A percentile compares a stretch with the other conserved stretches of the same genome.
phyloP scores from a whole-genome alignment of 2,329 filamentous ascomycete species.

The Lasiodiplodia hormozganensis region DNA sequence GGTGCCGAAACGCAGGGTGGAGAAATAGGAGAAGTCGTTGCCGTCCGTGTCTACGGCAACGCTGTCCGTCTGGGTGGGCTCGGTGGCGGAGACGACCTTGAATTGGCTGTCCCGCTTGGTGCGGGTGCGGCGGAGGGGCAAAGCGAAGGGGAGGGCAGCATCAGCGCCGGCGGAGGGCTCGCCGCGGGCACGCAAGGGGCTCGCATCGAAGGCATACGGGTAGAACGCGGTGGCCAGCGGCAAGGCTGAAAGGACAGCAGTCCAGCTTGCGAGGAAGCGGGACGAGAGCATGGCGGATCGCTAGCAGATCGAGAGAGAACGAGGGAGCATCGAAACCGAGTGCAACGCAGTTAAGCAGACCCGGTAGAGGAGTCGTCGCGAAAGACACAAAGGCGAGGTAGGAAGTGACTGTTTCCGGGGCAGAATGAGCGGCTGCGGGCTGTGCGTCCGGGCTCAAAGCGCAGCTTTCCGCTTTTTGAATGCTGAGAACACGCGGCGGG shows the following conservation, averaged over 20 bases:
- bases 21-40: slow-evolving; percentile 62
- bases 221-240: slow-evolving; percentile 43
- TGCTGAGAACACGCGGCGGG: background rate
- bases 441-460: slow-evolving; percentile 1
- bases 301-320: background rate
- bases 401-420: slow-evolving; percentile 12
- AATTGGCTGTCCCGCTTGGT: slow-evolving; percentile 56
- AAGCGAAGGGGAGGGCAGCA: slow-evolving; percentile 34
- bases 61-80: slow-evolving; percentile 53
- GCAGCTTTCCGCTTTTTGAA: slow-evolving; percentile 12
- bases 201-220: slow-evolving; percentile 37
- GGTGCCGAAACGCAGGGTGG: slow-evolving; percentile 57
- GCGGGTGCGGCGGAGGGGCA: slow-evolving; percentile 42
- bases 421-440: slow-evolving; percentile 9
- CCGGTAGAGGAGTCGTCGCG: slow-evolving; percentile 5
- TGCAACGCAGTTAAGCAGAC: slow-evolving; percentile 30
- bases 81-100: slow-evolving; percentile 44
- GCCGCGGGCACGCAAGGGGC: slow-evolving; percentile 24
- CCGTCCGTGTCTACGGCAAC: slow-evolving; percentile 62
- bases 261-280: background rate
- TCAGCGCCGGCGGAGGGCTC: background rate
- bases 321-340: slow-evolving; percentile 23
- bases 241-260: background rate
- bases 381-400: slow-evolving; percentile 6
- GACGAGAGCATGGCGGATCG: slow-evolving; percentile 1